These are phyloP conservation scores for Neurospora tetraspora DNA, from an alignment of 495 filamentous ascomycete genomes.

Conservation along the genomic window DNA sequence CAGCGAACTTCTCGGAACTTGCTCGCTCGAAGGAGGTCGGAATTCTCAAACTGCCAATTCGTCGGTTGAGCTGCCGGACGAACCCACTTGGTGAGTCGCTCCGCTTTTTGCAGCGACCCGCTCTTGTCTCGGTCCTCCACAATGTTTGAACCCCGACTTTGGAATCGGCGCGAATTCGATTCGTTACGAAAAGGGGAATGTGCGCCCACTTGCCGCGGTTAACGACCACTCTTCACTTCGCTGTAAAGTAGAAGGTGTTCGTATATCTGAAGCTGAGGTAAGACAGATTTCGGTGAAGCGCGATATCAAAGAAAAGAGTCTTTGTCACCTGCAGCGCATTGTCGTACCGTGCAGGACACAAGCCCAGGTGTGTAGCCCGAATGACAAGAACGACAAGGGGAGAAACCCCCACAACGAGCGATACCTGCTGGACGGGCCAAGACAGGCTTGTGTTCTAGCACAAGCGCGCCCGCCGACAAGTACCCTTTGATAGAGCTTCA, in stretches of 20 bases:
- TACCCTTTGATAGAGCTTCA: background rate
- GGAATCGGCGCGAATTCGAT: background rate
- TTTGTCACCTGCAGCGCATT: background rate
- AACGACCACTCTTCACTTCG: background rate
- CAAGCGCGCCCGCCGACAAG: too few species aligned
- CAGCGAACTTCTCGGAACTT: background rate
- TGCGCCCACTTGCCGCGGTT: background rate
- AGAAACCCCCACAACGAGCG: background rate
- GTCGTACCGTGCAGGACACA: background rate
- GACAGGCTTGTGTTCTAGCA: background rate
- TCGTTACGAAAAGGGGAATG: background rate
- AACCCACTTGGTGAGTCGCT: background rate
- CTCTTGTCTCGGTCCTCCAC: background rate
- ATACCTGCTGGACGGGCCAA: background rate
- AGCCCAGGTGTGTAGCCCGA: background rate
- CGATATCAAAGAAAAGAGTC: background rate
- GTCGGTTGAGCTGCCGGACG: background rate
- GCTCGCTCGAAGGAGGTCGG: background rate
- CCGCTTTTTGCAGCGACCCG: background rate
- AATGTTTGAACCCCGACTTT: background rate
- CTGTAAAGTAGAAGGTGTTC: background rate
- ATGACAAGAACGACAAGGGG: background rate
- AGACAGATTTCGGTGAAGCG: background rate
- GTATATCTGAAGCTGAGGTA: background rate
- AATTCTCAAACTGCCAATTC: background rate